A percentile compares a stretch with the other conserved stretches of the same genome.
Conservation (phyloP, 1,139 yeast genomes). For the Saccharomycopsis hybrid region DNA sequence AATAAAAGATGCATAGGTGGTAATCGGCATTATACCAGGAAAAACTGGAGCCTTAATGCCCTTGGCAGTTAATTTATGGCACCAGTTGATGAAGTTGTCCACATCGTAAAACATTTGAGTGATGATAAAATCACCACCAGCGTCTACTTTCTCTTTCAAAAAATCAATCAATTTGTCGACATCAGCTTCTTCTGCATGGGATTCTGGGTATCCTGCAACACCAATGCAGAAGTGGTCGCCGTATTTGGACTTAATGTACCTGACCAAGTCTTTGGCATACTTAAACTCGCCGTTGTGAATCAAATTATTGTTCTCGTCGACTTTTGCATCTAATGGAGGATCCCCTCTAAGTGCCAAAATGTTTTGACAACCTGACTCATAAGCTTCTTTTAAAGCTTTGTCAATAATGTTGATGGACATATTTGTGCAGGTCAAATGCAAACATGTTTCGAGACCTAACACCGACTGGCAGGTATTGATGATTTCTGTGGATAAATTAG, state of each 20-base stretch:
- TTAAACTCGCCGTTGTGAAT: slow-evolving; percentile 43
- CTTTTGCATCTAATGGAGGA: slow-evolving; percentile 56
- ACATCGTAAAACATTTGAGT: slow-evolving; percentile 94
- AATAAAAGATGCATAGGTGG: slow-evolving; percentile 85
- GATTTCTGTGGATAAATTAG: slow-evolving; percentile 80
- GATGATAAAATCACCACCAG: slow-evolving; percentile 87
- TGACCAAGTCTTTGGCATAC: slow-evolving; percentile 61
- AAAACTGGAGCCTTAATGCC: slow-evolving; percentile 77
- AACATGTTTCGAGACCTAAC: slow-evolving; percentile 93
- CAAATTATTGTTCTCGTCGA: slow-evolving; percentile 3
- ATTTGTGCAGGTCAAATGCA: slow-evolving; percentile 96
- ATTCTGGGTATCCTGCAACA: slow-evolving; percentile 73
- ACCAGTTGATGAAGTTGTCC: slow-evolving; percentile 81
- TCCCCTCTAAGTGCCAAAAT: slow-evolving; percentile 85
- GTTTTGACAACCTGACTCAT: slow-evolving; percentile 88
- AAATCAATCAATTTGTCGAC: slow-evolving; percentile 50
- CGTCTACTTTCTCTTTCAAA: slow-evolving; percentile 82
- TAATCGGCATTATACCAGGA: slow-evolving; percentile 98
- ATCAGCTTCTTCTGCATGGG: slow-evolving; percentile 75
- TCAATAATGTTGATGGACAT: slow-evolving; percentile 82
- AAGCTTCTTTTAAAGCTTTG: slow-evolving; percentile 79
- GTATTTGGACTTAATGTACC: slow-evolving; percentile 47
- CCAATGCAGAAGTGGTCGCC: slow-evolving; percentile 66
- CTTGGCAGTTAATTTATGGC: slow-evolving; percentile 55
- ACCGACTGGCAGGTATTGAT: slow-evolving; percentile 88